Evolutionary conservation across 768 basidiomycete genomes (phyloP).

Genomic region (Lanmaoa rubissima): DNA sequence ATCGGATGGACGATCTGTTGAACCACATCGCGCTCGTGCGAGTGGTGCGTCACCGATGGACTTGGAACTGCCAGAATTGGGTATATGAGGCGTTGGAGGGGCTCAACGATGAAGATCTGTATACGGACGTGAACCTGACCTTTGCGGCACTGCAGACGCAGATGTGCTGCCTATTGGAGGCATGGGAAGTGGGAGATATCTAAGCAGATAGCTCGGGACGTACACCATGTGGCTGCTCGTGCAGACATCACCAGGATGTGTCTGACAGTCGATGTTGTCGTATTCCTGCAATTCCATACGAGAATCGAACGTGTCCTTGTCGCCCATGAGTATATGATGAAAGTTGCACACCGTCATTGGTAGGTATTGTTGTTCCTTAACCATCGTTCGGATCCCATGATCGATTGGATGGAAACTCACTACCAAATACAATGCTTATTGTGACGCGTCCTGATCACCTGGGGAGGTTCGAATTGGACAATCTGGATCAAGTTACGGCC

Average conservation of each 20-base stretch:
- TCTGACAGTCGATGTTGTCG: not conserved
- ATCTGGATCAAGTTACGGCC: too few relatives aligned
- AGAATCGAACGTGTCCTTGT: not conserved
- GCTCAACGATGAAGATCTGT: conserved; percentile 9
- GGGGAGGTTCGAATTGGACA: too few relatives aligned
- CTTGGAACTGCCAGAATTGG: conserved; percentile 32
- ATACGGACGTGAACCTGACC: conserved; percentile 18
- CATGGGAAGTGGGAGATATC: conserved; percentile 29
- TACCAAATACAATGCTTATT: too few relatives aligned
- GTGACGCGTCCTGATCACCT: too few relatives aligned
- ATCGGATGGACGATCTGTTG: conserved; percentile 7
- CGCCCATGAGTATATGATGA: too few relatives aligned
- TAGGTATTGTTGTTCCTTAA: too few relatives aligned
- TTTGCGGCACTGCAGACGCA: conserved; percentile 20
- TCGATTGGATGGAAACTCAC: too few relatives aligned
- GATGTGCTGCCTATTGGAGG: conserved; percentile 28
- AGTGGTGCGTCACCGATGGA: conserved; percentile 13
- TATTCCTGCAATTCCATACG: not conserved
- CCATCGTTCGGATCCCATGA: too few relatives aligned
- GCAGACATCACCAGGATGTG: not conserved
- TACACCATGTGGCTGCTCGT: not conserved
- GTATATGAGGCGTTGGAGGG: conserved; percentile 22
- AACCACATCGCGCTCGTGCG: conserved; percentile 15
- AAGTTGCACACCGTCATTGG: too few relatives aligned
- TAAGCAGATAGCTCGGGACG: not conserved